Base-by-base conservation (phyloP, 1,139 yeast species). In the Sugiyamaella novakii region DNA sequence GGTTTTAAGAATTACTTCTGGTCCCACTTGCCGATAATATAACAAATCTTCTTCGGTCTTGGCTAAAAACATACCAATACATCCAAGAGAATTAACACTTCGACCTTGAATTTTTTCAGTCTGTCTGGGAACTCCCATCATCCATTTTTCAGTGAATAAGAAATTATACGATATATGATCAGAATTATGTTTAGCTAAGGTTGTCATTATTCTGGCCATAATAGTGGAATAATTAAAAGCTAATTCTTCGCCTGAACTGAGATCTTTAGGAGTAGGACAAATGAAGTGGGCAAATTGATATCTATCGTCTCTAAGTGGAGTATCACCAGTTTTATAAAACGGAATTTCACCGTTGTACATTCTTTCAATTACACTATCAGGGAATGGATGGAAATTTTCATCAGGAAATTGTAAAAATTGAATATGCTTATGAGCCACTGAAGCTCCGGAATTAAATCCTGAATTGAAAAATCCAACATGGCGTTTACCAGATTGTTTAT, bases 401-500 rank as follows among this genome's bases (percentile, higher is more conserved):
- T 68, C 65, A 2, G 96, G 95, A 38, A 87, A 70, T 29, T 81
- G 76, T 76, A 92, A 73, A 66, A 91, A 83, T 67, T 92, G 98
- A 53, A 91, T 68, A 69, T 92, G 98, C 61, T 87, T 87, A 69
- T 92, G 98, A 43, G 88, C 84, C 60, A 89, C 94, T 0, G 96
- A 87, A 6, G 96, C 96, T 1, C 98, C 98, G 57, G 95, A 83
- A 59, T 81, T 76, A 21, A 81, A 80, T 3, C 98, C 98, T 63
- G 89, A 83, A 65, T 92, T 92, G 75, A 80, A 92, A 67, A 92
- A 91, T 0, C 88, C 92, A 66, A 91, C 74, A 76, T 77, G 78
- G 54, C 76, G 72, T 33, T 63, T 63, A 7, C 66, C 66, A 19
- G 69, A 61, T 22, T 64, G 67, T 8, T 57, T 76, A 43, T 70